These are phyloP conservation scores for Tuber borchii DNA, from an alignment of 495 filamentous ascomycete genomes.

Conservation along the genomic window DNA sequence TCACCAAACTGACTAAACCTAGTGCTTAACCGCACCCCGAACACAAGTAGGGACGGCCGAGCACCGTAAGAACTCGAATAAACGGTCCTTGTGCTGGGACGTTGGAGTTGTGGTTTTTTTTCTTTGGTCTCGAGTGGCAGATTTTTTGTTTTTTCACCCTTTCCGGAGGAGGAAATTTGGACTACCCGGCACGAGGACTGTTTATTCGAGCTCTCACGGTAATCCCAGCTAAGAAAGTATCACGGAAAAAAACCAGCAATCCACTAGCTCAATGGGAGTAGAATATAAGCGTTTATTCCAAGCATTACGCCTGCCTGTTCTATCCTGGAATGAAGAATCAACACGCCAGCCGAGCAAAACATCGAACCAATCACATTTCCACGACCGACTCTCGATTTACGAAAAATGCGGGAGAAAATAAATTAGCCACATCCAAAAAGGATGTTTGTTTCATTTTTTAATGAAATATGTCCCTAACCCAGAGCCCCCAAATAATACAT, in stretches of 20 bases:
- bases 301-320: background rate
- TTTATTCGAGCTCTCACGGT: too few species aligned
- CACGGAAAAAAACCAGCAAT: background rate
- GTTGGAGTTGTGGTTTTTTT: too few species aligned
- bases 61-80: too few species aligned
- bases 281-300: background rate
- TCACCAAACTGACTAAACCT: too few species aligned
- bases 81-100: too few species aligned
- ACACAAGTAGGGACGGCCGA: too few species aligned
- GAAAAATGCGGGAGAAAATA: background rate
- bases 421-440: background rate
- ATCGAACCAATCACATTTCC: background rate
- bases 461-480: conserved; percentile 1
- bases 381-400: background rate
- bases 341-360: background rate
- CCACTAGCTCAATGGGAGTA: background rate
- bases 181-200: too few species aligned
- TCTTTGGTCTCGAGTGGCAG: too few species aligned
- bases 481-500: conserved; percentile 25
- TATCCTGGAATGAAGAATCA: background rate
- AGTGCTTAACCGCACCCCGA: too few species aligned
- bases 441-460: background rate
- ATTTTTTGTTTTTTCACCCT: too few species aligned
- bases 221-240: background rate
- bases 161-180: too few species aligned